A percentile compares a stretch with the other conserved stretches of the same genome.
These are phyloP conservation scores for Populus alba DNA, from an alignment of 345 rosid species.

Conservation along the genomic window DNA sequence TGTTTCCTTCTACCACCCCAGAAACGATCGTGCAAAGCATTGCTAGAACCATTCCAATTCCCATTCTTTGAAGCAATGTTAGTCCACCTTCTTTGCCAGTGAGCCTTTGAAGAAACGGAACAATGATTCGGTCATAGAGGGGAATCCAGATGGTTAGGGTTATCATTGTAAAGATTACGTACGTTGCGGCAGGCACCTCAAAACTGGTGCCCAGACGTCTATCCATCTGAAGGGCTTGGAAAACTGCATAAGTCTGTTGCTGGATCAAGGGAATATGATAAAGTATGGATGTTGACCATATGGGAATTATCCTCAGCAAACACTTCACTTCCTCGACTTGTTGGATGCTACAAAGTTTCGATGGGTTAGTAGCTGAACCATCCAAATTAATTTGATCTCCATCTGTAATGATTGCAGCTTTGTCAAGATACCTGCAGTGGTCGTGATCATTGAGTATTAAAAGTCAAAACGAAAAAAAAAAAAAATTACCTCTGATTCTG, in stretches of 20 bases:
- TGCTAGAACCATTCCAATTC: slow-evolving; percentile 19
- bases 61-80: slow-evolving; percentile 25
- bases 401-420: slow-evolving; percentile 49
- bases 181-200: slow-evolving; percentile 52
- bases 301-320: slow-evolving; percentile 48
- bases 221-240: slow-evolving; percentile 59
- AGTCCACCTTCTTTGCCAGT: slow-evolving; percentile 49
- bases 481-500: not conserved
- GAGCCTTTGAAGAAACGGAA: slow-evolving; percentile 38
- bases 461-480: no score
- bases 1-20: slow-evolving; percentile 12
- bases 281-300: slow-evolving; percentile 52
- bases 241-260: slow-evolving; percentile 55
- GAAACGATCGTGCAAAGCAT: slow-evolving; percentile 11
- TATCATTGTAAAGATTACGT: slow-evolving; percentile 50
- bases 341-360: slow-evolving; percentile 64
- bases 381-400: slow-evolving; percentile 43
- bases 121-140: slow-evolving; percentile 44
- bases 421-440: slow-evolving; percentile 50
- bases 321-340: slow-evolving; percentile 74
- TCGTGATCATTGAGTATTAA: not conserved
- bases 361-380: slow-evolving; percentile 50
- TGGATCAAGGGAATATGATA: slow-evolving; percentile 41
- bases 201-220: slow-evolving; percentile 40
- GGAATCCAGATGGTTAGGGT: slow-evolving; percentile 53